Base-by-base conservation (phyloP, 2,329 filamentous ascomycete genomes). In the Pseudohalonectria lignicola region DNA sequence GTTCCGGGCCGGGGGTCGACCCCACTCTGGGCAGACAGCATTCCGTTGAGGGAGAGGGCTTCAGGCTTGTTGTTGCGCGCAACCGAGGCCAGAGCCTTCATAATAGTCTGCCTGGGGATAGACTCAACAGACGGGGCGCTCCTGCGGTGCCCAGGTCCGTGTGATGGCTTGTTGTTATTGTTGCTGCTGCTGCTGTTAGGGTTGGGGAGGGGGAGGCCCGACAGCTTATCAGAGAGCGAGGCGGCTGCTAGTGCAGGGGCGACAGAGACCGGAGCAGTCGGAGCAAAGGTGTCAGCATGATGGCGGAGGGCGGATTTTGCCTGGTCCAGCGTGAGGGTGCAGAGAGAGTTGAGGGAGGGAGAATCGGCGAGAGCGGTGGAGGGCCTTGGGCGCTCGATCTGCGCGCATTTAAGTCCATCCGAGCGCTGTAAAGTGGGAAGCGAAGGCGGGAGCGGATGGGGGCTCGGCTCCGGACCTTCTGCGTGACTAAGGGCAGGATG, bases 61-160 rank as follows among this genome's bases (percentile, higher is more conserved):
- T 80, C 71, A 38, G 79, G 72, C 52, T 76, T 74, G 48, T 71
- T 69, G 48, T 67, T 72, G 52, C 71, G 71, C 41, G 70, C 64
- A 31, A 74, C 67, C 12, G 83, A 87, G 40, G 82, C 82, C 47
- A 90, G 62, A 5, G 83, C 84, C 63, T 92, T 88, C 65, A 88
- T 76, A 52, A 87, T 78, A 40, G 85, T 90, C 61, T 90, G 85
- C 45, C 78, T 77, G 11, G 85, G 83, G 47, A 88, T 67, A 34
- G 69, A 69, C 50, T 85, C 81, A 53, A 74, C 69, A 10, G 79
- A 81, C 23, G 67, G 64, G 13, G 63, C 59, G 56, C 62, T 67
- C 54, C 67, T 70, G 37, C 60, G 64, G 45, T 69, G 68, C 36
- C 52, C 53, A 25, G 43, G 47, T 26, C 46, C 41, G 39, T 52